Conservation (phyloP, 2,329 filamentous ascomycete species). For the Neurospora crassa region DNA sequence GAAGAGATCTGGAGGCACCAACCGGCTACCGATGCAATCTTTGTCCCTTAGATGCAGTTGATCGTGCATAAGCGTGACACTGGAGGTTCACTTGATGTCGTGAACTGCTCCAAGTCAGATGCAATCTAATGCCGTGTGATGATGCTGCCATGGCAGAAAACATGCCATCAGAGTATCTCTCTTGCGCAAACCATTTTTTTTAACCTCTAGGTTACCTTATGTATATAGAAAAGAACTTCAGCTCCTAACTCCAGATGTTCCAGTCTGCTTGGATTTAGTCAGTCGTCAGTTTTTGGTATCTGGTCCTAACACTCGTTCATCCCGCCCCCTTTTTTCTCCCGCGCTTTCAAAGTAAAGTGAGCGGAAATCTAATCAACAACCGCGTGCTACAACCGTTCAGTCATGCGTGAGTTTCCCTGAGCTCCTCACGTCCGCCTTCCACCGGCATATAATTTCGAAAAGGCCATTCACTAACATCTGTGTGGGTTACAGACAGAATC, state of each 20-base stretch:
- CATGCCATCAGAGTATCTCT: background rate
- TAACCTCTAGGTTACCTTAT: too few species aligned
- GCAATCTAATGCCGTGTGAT: background rate
- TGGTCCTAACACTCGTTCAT: background rate
- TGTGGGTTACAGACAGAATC: slow-evolving; percentile 18
- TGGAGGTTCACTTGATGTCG: background rate
- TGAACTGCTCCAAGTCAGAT: background rate
- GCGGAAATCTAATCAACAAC: background rate
- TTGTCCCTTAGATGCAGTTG: background rate
- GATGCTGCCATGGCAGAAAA: background rate
- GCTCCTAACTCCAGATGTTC: background rate
- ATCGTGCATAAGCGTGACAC: background rate
- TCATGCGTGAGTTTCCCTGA: background rate
- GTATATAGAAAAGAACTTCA: background rate
- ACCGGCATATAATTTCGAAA: background rate
- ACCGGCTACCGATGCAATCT: background rate
- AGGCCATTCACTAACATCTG: background rate
- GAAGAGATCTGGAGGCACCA: background rate
- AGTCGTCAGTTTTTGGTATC: background rate
- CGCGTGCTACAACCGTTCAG: background rate
- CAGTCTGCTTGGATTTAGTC: background rate
- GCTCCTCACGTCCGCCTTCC: background rate
- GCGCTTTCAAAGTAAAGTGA: background rate
- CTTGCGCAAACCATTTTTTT: background rate
- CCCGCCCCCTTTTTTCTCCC: background rate